phyloP scores from a whole-genome alignment of 2,329 filamentous ascomycete species.

The Colletotrichum neosansevieriae region DNA sequence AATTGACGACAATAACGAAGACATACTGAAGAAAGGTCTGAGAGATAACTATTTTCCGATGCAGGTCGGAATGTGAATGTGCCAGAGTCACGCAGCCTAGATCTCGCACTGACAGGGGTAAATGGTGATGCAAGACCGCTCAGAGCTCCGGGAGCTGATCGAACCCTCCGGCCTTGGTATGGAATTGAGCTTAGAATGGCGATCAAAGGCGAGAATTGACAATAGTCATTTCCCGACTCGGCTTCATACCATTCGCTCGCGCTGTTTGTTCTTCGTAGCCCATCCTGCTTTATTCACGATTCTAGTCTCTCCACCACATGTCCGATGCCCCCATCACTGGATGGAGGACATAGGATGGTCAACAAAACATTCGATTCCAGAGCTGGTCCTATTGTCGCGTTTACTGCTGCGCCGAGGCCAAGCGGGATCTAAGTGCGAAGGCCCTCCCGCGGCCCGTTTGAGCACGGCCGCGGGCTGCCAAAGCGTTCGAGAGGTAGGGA shows the following conservation, averaged over 20 bases:
- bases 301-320: no score
- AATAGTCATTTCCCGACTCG: no score
- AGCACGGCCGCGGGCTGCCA: conserved; percentile 7
- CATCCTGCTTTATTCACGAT: no score
- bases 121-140: neutral
- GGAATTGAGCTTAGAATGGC: neutral
- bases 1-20: no score
- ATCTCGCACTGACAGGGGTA: neutral
- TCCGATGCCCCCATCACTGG: no score
- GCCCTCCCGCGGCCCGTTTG: neutral
- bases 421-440: conserved; percentile 8
- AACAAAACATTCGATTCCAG: no score
- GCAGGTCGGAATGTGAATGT: neutral
- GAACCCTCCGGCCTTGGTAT: neutral
- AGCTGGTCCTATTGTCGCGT: neutral
- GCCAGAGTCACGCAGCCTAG: neutral
- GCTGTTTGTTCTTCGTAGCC: no score
- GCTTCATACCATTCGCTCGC: no score
- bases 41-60: neutral
- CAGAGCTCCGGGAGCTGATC: neutral
- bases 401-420: conserved; percentile 10
- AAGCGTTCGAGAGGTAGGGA: neutral
- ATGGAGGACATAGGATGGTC: no score
- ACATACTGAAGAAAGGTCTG: neutral
- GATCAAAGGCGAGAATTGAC: no score